phyloP scores from a whole-genome alignment of 208 protist genomes.

The Leishmania braziliensis region DNA sequence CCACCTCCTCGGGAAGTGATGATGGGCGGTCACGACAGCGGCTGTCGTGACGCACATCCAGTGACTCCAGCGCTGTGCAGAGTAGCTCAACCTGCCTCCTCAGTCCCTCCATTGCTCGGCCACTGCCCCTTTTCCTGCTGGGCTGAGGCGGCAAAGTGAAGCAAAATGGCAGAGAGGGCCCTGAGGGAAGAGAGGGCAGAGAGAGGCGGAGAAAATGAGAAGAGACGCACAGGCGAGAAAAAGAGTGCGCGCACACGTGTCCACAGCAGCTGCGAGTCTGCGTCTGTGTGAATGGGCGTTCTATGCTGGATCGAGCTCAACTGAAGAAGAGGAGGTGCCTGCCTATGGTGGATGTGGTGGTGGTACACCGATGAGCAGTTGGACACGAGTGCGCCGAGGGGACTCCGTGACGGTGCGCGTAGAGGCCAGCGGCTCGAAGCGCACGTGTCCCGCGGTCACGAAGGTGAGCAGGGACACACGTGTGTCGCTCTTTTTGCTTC shows the following conservation, averaged over 20 bases:
- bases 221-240: neutral
- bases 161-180: neutral
- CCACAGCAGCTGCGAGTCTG: no score
- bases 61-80: conserved; percentile 28
- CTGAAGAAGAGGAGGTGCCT: neutral
- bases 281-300: neutral
- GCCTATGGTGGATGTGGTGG: neutral
- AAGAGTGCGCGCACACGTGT: neutral
- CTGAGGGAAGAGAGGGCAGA: neutral
- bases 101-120: conserved; percentile 42
- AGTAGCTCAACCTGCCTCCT: conserved; percentile 51
- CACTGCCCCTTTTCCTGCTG: neutral
- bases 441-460: neutral
- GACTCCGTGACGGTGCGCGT: neutral
- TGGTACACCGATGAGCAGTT: neutral
- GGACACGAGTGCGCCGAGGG: neutral
- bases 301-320: neutral
- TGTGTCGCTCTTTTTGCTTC: neutral
- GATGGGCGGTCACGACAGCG: neutral
- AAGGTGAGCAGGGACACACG: neutral
- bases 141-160: neutral
- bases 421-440: neutral
- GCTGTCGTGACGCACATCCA: conserved; percentile 22
- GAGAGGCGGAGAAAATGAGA: neutral
- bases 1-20: conserved; percentile 32